Conservation (phyloP, 2,329 filamentous ascomycete genomes). For the Fusarium xylarioides region DNA sequence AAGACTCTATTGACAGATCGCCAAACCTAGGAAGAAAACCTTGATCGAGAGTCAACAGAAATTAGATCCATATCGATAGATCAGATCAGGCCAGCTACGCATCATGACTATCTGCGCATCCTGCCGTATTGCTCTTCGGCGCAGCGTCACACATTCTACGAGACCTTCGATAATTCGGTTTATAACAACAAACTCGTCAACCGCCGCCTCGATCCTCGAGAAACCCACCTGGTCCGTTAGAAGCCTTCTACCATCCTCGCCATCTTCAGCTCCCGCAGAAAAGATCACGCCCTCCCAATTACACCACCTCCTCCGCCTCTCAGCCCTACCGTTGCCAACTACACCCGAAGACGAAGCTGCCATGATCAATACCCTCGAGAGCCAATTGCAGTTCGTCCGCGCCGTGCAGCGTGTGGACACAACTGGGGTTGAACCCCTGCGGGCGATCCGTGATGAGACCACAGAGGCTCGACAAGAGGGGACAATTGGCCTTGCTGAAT, state of each 20-base stretch:
- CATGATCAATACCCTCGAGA: slow-evolving; percentile 79
- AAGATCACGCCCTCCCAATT: slow-evolving; percentile 74
- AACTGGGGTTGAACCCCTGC: slow-evolving; percentile 74
- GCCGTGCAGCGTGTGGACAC: slow-evolving; percentile 85
- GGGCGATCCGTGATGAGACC: slow-evolving; percentile 84
- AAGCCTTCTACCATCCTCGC: slow-evolving; percentile 68
- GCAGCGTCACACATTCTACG: slow-evolving; percentile 12
- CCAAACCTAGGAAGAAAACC: not conserved
- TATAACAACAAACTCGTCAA: slow-evolving; percentile 19
- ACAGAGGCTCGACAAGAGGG: slow-evolving; percentile 66
- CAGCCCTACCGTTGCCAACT: slow-evolving; percentile 80
- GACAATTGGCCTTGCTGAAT: slow-evolving; percentile 65
- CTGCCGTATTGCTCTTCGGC: slow-evolving; percentile 45
- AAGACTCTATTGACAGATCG: not conserved
- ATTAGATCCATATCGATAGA: not conserved
- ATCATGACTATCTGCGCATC: slow-evolving; percentile 46
- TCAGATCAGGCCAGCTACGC: not conserved
- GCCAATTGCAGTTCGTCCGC: slow-evolving; percentile 91
- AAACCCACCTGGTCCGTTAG: slow-evolving; percentile 85
- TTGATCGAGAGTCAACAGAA: not conserved
- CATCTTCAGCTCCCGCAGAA: slow-evolving; percentile 44
- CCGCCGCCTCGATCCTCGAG: slow-evolving; percentile 62
- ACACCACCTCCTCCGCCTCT: slow-evolving; percentile 86
- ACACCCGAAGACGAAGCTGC: slow-evolving; percentile 68
- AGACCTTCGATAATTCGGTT: slow-evolving; percentile 2